A percentile compares a stretch with the other conserved stretches of the same genome.
phyloP scores from a whole-genome alignment of 2,329 filamentous ascomycete genomes.

The Beauveria rudraprayagi region DNA sequence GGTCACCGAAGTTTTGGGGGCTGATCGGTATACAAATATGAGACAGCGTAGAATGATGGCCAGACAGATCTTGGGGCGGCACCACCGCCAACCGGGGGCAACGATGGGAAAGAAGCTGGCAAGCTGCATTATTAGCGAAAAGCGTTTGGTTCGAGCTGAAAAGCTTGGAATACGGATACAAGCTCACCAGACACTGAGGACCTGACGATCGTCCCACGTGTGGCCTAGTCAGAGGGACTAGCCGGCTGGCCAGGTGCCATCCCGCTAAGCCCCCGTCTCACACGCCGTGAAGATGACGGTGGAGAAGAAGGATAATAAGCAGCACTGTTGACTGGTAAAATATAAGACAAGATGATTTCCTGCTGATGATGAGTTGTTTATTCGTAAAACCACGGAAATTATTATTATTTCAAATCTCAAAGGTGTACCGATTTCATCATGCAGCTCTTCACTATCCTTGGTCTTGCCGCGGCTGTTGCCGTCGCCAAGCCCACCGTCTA shows the following conservation, averaged over 20 bases:
- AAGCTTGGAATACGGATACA: neutral
- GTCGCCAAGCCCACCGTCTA: constrained; percentile 43
- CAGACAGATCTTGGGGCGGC: neutral
- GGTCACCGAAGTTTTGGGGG: neutral
- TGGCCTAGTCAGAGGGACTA: constrained; percentile 1
- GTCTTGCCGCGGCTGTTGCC: constrained; percentile 15
- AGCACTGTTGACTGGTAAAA: neutral
- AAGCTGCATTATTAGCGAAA: neutral
- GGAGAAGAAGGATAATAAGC: neutral
- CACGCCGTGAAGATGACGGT: neutral
- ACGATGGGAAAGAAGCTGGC: neutral
- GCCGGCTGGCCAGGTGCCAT: neutral
- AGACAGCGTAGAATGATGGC: neutral
- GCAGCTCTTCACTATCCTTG: constrained; percentile 15
- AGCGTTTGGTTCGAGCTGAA: neutral
- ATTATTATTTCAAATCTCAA: no score
- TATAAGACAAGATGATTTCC: neutral
- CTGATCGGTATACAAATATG: neutral
- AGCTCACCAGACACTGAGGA: neutral
- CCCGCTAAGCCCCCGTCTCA: neutral
- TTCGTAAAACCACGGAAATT: neutral
- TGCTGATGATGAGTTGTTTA: neutral
- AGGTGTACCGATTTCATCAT: constrained; percentile 12
- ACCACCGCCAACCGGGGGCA: neutral
- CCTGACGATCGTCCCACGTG: constrained; percentile 8